Evolutionary conservation across 2,329 filamentous ascomycete species (phyloP), one percentile per base, ranked within the genome.

Genomic region (Diaporthe caulivora): DNA sequence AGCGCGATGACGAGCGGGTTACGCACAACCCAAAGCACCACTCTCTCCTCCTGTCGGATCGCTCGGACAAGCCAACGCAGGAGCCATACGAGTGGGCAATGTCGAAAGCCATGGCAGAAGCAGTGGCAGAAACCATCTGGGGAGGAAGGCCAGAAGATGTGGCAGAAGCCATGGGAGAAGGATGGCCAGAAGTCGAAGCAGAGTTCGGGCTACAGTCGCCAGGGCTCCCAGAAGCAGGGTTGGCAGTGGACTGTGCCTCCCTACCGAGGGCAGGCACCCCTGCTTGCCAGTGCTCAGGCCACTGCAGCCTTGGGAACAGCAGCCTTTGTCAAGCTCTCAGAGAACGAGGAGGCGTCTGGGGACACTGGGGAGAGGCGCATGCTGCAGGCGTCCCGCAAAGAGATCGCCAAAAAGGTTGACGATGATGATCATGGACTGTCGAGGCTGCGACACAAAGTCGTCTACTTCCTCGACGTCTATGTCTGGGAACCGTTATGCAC

Each of bases 401-500:
- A 98, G 84, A 90, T 98, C 47, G 87, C 87, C 72, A 94, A 94
- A 78, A 88, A 88, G 47, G 88, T 95, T 1, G 87, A 90, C 1
- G 87, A 92, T 7, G 86, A 92, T 73, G 87, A 92, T 40, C 86
- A 85, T 51, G 91, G 92, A 0, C 80, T 94, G 18, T 85, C 84
- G 18, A 88, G 90, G 64, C 78, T 92, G 9, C 84, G 88, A 62
- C 89, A 92, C 76, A 87, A 86, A 17, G 79, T 94, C 37, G 86
- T 92, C 73, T 86, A 95, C 40, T 90, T 93, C 72, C 76, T 97
- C 49, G 94, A 97, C 78, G 75, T 89, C 1, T 94, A 92, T 79
- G 83, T 96, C n/a, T 90, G 89, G 88, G 97, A 99, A 82, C 96
- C 97, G 0, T 82, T 98, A 34, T 95, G 93, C 71, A 99, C 96